Evolutionary conservation across 192 early-diverging fungal genomes (phyloP), one percentile per base, ranked within the genome.

Genomic region (Coemansia sp.): DNA sequence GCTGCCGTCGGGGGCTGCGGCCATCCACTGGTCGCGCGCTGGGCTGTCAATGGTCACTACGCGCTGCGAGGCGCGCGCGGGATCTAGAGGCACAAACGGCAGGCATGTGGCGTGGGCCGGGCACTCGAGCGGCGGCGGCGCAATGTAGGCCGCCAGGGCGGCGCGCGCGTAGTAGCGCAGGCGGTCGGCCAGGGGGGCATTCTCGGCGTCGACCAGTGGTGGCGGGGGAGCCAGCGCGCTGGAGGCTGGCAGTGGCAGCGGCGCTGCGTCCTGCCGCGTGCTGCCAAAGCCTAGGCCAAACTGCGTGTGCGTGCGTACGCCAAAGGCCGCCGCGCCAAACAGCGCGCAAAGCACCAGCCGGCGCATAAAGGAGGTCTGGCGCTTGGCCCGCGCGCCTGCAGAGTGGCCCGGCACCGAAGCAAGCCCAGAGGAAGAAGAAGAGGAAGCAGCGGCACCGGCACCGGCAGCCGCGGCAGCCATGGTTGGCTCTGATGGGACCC

Each of bases 81-180:
- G 9, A 0, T 58, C 58, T 8, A 74, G 50, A 33, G 60, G 9
- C 52, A 53, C 53, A 23, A 51, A 64, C 29, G 60, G 55, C 46
- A 55, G 48, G 39, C 72, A 75, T 30, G 53, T 53, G 37, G 72
- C 72, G 34, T 75, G 72, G 42, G 55, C 66, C 14, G 72, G 72
- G 43, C 72, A 75, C 35, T 51, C 32, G 29, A 75, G 58, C 57
- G 65, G 39, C 41, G 28, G 14, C 11, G 72, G 59, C 55, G 28
- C 22, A 28, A 67, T 8, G 32, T 46, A 62, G 14, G 50, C 20
- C 19, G 65, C 53, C 13, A 57, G 69, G 40, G 43, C 54, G 20
- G 35, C 30, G 19, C 32, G 57, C n/a, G 55, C 63, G 17, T 30
- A 33, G 34, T 62, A 45, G 33, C 28, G 9, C 22, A 42, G 23